Base-by-base conservation (phyloP, 495 filamentous ascomycete genomes). In the Paragyromitra xinjiangensis region DNA sequence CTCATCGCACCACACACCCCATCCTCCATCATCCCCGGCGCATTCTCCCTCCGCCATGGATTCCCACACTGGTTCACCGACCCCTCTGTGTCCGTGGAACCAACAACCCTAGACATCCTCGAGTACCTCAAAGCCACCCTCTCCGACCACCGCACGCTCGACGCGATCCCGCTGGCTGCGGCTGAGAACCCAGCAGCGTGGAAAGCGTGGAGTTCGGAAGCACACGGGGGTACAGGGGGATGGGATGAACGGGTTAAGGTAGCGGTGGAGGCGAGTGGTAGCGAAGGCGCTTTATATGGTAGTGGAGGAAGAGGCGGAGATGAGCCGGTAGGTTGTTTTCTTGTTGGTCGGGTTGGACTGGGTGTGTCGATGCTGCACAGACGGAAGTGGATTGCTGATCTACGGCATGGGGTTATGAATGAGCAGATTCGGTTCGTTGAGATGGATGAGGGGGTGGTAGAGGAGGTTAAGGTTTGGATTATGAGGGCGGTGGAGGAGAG, bases 121-220 rank as follows among this genome's bases (percentile, higher is more conserved):
- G 81, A 89, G 65, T 99, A 98, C 83, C 89, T 99, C 53, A 90
- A 92, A 39, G 90, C 89, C 64, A 87, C 91, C 0, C 97, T 99
- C 81, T 91, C 92, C 73, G 90, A 94, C 64, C 92, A 89, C 71
- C 83, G 84, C 2, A 88, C 95, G 16, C 85, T 99, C 22, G 93
- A 98, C 81, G 87, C 87, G 0, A 84, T 98, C 26, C 92, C 93
- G 4, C 85, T 94, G 2, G 91, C 93, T 66, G 92, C 91, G 16
- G 93, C 94, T 0, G 94, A 92, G 8, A 96, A 98, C 80, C 89
- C 91, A 7, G 93, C 93, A 2, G 94, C 94, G 24, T 97, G 93
- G 92, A 92, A 94, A 84, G 93, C 94, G 19, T 97, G 94, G 94
- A 88, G 89, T 11, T n/a, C 11, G 51, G 51, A 56, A 22, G 9